phyloP scores from a whole-genome alignment of 1,284 basidiomycete species.

The Abortiporus biennis region DNA sequence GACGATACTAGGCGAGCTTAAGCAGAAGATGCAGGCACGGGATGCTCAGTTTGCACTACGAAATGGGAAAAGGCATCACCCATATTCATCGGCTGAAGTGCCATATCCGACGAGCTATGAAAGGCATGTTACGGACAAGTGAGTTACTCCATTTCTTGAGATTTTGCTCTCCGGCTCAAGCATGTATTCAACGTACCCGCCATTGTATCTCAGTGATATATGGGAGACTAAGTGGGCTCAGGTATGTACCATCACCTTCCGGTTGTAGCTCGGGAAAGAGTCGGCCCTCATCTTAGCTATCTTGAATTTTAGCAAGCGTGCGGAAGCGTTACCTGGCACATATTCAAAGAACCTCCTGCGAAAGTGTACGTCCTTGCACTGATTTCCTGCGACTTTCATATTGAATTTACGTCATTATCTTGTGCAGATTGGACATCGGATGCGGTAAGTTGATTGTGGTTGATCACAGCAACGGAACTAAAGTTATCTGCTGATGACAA shows the following conservation, averaged over 20 bases:
- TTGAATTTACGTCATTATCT: constrained; percentile 9
- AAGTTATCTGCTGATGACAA: constrained; percentile 17
- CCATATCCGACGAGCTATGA: constrained; percentile 66
- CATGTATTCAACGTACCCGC: constrained; percentile 4
- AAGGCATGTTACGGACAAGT: constrained; percentile 55
- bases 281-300: not conserved
- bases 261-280: not conserved
- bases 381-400: constrained; percentile 7
- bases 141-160: constrained; percentile 28
- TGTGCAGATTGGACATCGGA: constrained; percentile 55
- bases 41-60: constrained; percentile 50
- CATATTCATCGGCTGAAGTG: constrained; percentile 39
- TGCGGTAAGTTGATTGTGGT: constrained; percentile 42
- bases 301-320: constrained; percentile 28
- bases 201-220: constrained; percentile 42
- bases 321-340: constrained; percentile 55
- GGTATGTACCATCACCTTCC: constrained; percentile 12
- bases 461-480: constrained; percentile 3
- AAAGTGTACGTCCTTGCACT: constrained; percentile 44
- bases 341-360: constrained; percentile 47
- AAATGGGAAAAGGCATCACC: constrained; percentile 50
- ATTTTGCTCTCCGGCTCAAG: not conserved
- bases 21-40: constrained; percentile 41
- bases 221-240: constrained; percentile 56
- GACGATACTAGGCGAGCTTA: constrained; percentile 49